phyloP scores from a whole-genome alignment of 352 stramenopile species.

The Saprolegnia diclina region DNA sequence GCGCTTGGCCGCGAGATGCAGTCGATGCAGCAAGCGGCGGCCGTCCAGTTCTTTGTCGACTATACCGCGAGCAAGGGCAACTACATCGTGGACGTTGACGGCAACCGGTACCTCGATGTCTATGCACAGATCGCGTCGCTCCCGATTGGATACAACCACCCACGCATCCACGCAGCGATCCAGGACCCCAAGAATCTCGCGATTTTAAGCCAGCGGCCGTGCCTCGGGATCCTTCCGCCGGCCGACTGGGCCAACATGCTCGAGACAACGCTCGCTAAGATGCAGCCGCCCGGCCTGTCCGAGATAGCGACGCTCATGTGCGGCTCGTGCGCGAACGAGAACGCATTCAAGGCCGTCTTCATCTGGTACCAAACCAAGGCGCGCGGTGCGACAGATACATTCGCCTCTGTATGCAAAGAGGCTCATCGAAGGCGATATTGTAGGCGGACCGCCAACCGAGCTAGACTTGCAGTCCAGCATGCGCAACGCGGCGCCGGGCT shows the following conservation, averaged over 20 bases:
- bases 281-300: constrained; percentile 45
- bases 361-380: constrained; percentile 81
- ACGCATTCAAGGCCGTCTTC: constrained; percentile 84
- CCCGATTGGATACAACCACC: constrained; percentile 83
- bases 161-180: constrained; percentile 60
- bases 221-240: constrained; percentile 67
- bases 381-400: constrained; percentile 30
- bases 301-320: constrained; percentile 86
- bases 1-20: constrained; percentile 46
- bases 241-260: constrained; percentile 71
- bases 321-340: constrained; percentile 82
- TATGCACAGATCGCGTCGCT: constrained; percentile 82
- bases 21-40: constrained; percentile 54
- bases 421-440: background rate
- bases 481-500: constrained; percentile 58
- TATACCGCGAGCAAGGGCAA: constrained; percentile 70
- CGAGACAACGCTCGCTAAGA: constrained; percentile 49
- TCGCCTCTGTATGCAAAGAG: background rate
- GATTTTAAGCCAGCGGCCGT: constrained; percentile 67
- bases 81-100: constrained; percentile 81
- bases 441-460: constrained; percentile 44
- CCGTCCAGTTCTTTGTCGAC: constrained; percentile 75
- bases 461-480: constrained; percentile 67
- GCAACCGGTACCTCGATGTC: constrained; percentile 77
- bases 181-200: constrained; percentile 51